Evolutionary conservation across 495 filamentous ascomycete genomes (phyloP).

Genomic region (Saxispiralis lemnorum): DNA sequence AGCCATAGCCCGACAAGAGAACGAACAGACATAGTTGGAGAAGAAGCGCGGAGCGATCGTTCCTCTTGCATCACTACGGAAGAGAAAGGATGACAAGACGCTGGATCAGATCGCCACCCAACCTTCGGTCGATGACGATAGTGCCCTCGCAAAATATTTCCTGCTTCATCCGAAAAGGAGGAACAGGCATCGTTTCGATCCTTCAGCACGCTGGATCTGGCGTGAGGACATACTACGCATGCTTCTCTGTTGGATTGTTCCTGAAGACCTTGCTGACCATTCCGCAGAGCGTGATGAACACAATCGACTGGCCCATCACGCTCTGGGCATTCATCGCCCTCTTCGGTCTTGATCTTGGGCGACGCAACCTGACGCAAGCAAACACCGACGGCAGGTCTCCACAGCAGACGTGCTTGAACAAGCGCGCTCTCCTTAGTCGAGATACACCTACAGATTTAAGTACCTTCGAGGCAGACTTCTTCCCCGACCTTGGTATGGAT

Average conservation of each 20-base stretch:
- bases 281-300: too few relatives aligned
- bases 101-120: neutral
- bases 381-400: conserved; percentile 15
- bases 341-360: conserved; percentile 29
- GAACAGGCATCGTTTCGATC: conserved; percentile 41
- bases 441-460: too few relatives aligned
- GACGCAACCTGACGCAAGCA: conserved; percentile 8
- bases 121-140: neutral
- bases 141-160: neutral
- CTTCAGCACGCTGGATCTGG: conserved; percentile 29
- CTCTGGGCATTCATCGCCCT: conserved; percentile 31
- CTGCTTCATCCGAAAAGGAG: conserved; percentile 22
- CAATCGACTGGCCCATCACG: conserved; percentile 20
- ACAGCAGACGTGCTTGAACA: too few relatives aligned
- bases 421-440: too few relatives aligned
- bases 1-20: too few relatives aligned
- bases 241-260: too few relatives aligned
- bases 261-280: too few relatives aligned
- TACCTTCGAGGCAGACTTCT: too few relatives aligned
- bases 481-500: conserved; percentile 24
- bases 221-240: conserved; percentile 33
- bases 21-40: too few relatives aligned
- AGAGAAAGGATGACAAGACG: neutral
- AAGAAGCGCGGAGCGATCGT: too few relatives aligned
- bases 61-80: too few relatives aligned